phyloP scores from a whole-genome alignment of 2,329 filamentous ascomycete species.

The Fusarium succisae region DNA sequence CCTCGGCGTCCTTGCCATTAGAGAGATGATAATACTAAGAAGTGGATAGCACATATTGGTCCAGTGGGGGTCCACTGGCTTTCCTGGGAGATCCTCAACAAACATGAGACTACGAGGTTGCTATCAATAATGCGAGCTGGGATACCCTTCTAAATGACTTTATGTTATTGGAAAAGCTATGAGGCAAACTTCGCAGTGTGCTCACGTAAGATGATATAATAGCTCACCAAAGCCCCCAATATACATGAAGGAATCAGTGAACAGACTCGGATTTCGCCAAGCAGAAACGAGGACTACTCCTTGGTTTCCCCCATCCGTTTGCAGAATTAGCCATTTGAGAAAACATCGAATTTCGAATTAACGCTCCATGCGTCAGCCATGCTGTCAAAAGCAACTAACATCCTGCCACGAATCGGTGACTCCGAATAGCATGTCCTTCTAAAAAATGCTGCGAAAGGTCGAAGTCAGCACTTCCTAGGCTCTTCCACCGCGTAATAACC shows the following conservation, averaged over 20 bases:
- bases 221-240: neutral
- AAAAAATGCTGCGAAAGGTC: no score
- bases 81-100: no score
- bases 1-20: no score
- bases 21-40: no score
- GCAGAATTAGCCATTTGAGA: neutral
- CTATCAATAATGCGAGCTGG: constrained; percentile 39
- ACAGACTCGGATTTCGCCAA: no score
- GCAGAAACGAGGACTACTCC: neutral
- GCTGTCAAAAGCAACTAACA: neutral
- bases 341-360: rapidly evolving
- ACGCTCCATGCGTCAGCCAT: neutral
- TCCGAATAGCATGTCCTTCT: rapidly evolving
- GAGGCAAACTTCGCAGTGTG: neutral
- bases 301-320: neutral
- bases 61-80: no score
- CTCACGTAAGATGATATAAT: neutral
- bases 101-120: no score
- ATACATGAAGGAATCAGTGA: neutral
- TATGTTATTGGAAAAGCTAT: neutral
- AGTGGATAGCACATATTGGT: no score
- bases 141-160: neutral
- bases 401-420: neutral
- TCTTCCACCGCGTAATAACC: no score
- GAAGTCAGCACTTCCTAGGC: neutral